A percentile compares a stretch with the other conserved stretches of the same genome.
Conservation (phyloP, 2,329 filamentous ascomycete genomes). For the Polychaeton citri region DNA sequence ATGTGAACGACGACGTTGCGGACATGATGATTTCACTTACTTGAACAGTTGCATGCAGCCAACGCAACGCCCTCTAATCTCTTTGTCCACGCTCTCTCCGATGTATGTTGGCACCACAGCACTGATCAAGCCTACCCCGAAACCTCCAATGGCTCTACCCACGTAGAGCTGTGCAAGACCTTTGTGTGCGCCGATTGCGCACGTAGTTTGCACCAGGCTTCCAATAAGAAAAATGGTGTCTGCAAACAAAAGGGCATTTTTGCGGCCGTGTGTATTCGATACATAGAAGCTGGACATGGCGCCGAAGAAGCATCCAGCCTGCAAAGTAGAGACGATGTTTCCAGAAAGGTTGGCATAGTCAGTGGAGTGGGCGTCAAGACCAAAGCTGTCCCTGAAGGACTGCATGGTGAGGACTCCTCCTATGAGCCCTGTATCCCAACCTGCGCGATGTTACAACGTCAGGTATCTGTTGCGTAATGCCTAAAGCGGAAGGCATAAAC, state of each 20-base stretch:
- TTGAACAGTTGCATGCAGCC: constrained; percentile 20
- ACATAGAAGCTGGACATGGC: constrained; percentile 44
- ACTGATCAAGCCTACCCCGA: constrained; percentile 38
- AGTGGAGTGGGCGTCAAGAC: constrained; percentile 17
- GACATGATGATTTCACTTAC: constrained; percentile 17
- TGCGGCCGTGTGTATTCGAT: constrained; percentile 44
- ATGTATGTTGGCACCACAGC: constrained; percentile 48
- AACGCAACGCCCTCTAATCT: constrained; percentile 18
- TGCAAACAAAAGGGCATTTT: constrained; percentile 40
- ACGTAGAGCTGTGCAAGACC: constrained; percentile 50
- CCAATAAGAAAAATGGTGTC: constrained; percentile 47
- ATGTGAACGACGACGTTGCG: constrained; percentile 18
- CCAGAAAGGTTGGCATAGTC: constrained; percentile 28
- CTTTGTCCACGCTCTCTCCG: constrained; percentile 39
- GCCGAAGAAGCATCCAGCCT: constrained; percentile 38
- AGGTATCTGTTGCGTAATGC: no score
- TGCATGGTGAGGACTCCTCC: constrained; percentile 31
- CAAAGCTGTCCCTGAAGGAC: constrained; percentile 29
- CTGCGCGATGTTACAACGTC: no score
- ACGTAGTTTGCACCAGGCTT: constrained; percentile 46
- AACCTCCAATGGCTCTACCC: constrained; percentile 45
- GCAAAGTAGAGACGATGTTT: constrained; percentile 31
- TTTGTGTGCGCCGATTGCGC: constrained; percentile 36
- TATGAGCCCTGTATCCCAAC: no score
- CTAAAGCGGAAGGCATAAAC: no score